phyloP scores from a whole-genome alignment of 805 yeast species.

The Isabelozyma heimii region DNA sequence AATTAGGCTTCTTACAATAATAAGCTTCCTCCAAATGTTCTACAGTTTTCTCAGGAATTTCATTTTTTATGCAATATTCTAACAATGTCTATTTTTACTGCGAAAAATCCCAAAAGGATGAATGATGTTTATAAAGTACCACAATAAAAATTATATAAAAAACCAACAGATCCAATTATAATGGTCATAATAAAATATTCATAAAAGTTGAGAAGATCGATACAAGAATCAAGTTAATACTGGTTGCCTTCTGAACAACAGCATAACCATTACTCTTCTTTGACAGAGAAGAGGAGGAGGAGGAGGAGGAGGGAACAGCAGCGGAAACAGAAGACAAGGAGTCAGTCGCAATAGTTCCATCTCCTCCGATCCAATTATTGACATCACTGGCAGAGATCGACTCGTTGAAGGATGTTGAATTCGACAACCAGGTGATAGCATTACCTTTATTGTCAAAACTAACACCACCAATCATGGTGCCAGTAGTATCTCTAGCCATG shows the following conservation, averaged over 20 bases:
- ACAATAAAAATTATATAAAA: too few relatives aligned
- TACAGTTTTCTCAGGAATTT: too few relatives aligned
- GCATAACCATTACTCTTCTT: conserved; percentile 18
- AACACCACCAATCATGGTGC: conserved; percentile 69
- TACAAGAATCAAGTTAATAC: not conserved
- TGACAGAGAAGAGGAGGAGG: conserved; percentile 14
- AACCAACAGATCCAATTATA: too few relatives aligned
- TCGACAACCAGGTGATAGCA: conserved; percentile 59
- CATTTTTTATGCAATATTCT: too few relatives aligned
- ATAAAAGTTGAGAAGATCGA: not conserved
- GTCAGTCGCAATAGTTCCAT: conserved; percentile 25
- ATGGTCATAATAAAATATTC: not conserved
- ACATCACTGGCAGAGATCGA: conserved; percentile 46
- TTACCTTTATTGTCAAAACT: conserved; percentile 61
- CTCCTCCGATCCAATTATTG: conserved; percentile 41
- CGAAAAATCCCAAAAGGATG: too few relatives aligned
- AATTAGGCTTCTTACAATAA: too few relatives aligned
- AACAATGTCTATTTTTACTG: too few relatives aligned
- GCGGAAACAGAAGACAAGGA: conserved; percentile 24
- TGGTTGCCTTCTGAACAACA: not conserved
- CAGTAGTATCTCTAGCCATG: conserved; percentile 49
- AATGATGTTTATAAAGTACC: too few relatives aligned
- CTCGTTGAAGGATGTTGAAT: conserved; percentile 47
- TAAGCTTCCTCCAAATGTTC: too few relatives aligned
- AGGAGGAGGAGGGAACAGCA: conserved; percentile 9